These are phyloP conservation scores for Aspergillus japonicus DNA, from an alignment of 2,329 filamentous ascomycete species.

Conservation along the genomic window DNA sequence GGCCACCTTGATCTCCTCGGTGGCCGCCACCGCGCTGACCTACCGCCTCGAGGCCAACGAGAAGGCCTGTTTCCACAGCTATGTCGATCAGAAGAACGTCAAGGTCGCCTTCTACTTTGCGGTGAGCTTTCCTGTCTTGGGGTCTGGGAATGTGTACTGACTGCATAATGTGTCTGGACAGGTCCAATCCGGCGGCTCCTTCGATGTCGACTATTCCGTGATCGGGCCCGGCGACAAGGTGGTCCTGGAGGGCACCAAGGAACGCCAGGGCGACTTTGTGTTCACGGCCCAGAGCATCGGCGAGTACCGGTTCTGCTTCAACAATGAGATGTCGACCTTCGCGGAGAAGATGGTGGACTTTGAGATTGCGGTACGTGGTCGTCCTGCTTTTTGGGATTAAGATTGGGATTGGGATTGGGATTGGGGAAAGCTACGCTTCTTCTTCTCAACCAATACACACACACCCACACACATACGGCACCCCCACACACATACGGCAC, in stretches of 20 bases:
- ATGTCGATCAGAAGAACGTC: conserved; percentile 71
- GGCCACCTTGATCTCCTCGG: conserved; percentile 67
- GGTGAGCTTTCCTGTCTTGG: conserved; percentile 65
- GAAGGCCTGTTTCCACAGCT: conserved; percentile 91
- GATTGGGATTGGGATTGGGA: no score
- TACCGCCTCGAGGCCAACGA: conserved; percentile 90
- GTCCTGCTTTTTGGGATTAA: no score
- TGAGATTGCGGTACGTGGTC: conserved; percentile 75
- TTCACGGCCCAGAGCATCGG: conserved; percentile 86
- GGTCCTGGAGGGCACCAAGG: conserved; percentile 83
- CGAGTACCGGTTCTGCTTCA: conserved; percentile 97
- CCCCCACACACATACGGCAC: no score
- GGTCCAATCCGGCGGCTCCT: conserved; percentile 97
- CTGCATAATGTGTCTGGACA: conserved; percentile 37
- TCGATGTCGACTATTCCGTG: conserved; percentile 93
- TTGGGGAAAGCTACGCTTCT: no score
- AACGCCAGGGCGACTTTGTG: conserved; percentile 94
- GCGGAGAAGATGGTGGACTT: conserved; percentile 98
- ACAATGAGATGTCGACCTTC: conserved; percentile 97
- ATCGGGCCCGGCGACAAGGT: conserved; percentile 76
- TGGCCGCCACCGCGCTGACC: conserved; percentile 85
- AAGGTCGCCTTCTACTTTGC: conserved; percentile 99
- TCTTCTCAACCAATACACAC: no score
- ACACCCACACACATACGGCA: no score
- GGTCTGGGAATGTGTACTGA: no score